Evolutionary conservation across 192 early-diverging fungal species (phyloP).

Genomic region (Linnemannia schmuckeri): DNA sequence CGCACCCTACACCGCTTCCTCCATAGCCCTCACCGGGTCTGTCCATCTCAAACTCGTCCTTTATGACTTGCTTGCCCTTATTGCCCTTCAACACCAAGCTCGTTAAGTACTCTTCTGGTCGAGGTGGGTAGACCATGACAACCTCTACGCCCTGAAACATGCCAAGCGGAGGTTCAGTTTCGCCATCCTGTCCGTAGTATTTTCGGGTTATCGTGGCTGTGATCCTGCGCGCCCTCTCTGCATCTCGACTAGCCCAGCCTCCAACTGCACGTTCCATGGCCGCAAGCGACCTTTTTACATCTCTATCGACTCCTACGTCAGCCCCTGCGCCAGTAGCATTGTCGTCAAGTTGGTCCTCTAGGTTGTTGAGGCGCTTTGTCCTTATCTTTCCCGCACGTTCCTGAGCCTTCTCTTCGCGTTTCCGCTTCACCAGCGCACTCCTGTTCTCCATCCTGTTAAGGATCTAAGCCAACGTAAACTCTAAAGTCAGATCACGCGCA

Average conservation of each 20-base stretch:
- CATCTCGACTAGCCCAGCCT: slow-evolving; percentile 1
- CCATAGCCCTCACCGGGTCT: too few relatives aligned
- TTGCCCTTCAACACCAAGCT: background rate
- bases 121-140: slow-evolving; percentile 39
- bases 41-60: background rate
- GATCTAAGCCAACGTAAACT: slow-evolving; percentile 8
- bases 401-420: slow-evolving; percentile 16
- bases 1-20: background rate
- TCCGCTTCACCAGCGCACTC: slow-evolving; percentile 18
- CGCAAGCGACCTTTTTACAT: slow-evolving; percentile 21
- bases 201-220: slow-evolving; percentile 27
- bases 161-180: slow-evolving; percentile 27
- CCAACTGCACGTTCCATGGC: slow-evolving; percentile 24
- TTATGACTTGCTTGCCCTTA: background rate
- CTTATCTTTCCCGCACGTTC: slow-evolving; percentile 19
- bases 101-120: slow-evolving; percentile 24
- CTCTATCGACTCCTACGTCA: background rate
- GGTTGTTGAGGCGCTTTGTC: slow-evolving; percentile 45
- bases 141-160: slow-evolving; percentile 50
- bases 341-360: slow-evolving; percentile 26
- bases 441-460: slow-evolving; percentile 36
- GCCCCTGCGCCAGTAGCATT: background rate
- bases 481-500: background rate
- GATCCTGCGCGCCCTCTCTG: slow-evolving; percentile 22
- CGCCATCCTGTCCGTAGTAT: slow-evolving; percentile 49